phyloP scores from a whole-genome alignment of 495 filamentous ascomycete genomes.

The Entonaema liquescens region DNA sequence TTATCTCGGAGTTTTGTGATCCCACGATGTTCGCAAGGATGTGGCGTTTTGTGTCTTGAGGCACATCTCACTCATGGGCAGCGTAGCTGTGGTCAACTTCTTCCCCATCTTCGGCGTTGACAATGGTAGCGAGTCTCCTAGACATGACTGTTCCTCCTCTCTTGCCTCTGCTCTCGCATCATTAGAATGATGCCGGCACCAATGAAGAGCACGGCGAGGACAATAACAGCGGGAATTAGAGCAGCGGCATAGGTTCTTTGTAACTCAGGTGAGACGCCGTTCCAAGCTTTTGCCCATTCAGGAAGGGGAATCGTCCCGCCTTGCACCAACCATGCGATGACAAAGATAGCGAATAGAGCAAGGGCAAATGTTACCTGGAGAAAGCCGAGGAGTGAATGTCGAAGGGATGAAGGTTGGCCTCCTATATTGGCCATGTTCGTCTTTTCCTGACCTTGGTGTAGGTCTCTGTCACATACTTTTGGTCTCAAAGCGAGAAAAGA shows the following conservation, averaged over 20 bases:
- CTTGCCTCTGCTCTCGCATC: constrained; percentile 22
- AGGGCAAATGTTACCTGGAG: constrained; percentile 41
- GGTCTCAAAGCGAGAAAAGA: not conserved
- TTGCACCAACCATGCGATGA: constrained; percentile 41
- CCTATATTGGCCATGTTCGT: constrained; percentile 13
- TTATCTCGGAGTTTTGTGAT: constrained; percentile 6
- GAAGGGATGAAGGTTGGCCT: constrained; percentile 20
- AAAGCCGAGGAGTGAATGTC: constrained; percentile 19
- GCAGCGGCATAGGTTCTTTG: constrained; percentile 32
- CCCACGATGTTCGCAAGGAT: not conserved
- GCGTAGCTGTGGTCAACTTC: not conserved
- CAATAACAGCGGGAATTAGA: constrained; percentile 25
- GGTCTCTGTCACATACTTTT: constrained; percentile 9
- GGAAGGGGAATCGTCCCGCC: constrained; percentile 28
- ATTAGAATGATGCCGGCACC: constrained; percentile 19
- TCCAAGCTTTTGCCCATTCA: constrained; percentile 42
- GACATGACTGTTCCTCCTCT: constrained; percentile 1
- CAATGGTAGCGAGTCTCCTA: not conserved
- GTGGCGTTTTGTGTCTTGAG: not conserved
- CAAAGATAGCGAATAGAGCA: constrained; percentile 39
- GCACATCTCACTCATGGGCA: not conserved
- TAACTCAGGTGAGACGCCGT: constrained; percentile 29
- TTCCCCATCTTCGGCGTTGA: not conserved
- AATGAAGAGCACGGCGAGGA: constrained; percentile 29
- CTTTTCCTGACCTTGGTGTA: not conserved